Evolutionary conservation across 768 basidiomycete species (phyloP), one percentile per base, ranked within the genome.

Genomic region (Suillus occidentalis): DNA sequence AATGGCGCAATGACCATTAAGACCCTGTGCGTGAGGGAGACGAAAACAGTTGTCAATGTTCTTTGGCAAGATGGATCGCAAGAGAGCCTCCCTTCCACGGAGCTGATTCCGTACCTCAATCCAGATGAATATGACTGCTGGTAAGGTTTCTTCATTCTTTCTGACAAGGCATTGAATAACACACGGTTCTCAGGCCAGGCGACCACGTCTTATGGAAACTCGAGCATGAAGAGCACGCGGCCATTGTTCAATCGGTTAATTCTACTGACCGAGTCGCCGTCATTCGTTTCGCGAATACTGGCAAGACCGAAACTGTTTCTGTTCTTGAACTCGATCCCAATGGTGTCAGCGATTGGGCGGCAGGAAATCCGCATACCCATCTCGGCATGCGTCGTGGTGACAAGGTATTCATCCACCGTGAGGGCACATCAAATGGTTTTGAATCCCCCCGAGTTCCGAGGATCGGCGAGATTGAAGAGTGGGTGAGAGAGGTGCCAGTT

Each of bases 91-190:
- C 82, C 78, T 53, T 84, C 92, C 28, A 84, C 81, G 12, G 83
- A 87, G 25, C 78, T 96, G 22, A 87, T 95, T 50, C 94, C 94
- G 4, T 91, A 96, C 72, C 74, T 90, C 60, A 93, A 93, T 66
- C 86, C 94, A 12, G 95, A 97, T 74, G 95, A 97, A 77, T 93
- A 92, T 73, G 95, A 94, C 73, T 93, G 89, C 75, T 95, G 92
- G 91, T 92, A 68, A 71, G 89, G 75, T 36, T 28, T 14, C 12
- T 60, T 52, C 4, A 10, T 64, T 56, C 9, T 53, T 22, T 36
- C 3, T 18, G 43, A 49, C n/a, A 65, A 52, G 8, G 31, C 66
- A 22, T 36, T 39, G 50, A 45, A n/a, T 25, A 42, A 31, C 63
- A 69, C 64, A 71, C 31, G 61, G 14, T 67, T 42, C 60, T 22